These are phyloP conservation scores for Cryptococcus sp. DNA, from an alignment of 1,284 basidiomycete species.

Conservation along the genomic window DNA sequence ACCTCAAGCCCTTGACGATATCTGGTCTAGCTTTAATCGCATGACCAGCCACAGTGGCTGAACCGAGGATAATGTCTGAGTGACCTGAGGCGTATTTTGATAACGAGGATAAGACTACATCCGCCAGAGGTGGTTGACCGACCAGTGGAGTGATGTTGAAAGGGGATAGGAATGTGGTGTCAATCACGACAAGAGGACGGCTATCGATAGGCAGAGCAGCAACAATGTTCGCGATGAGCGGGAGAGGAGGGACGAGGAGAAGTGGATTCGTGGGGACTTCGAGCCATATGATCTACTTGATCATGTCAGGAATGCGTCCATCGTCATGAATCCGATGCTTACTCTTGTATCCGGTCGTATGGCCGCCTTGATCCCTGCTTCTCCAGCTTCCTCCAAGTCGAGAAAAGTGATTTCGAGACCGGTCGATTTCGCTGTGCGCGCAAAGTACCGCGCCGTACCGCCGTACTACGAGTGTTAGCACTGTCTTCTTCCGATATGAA, in stretches of 20 bases:
- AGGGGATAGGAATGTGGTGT: constrained; percentile 90
- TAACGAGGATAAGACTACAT: constrained; percentile 57
- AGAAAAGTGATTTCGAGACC: constrained; percentile 78
- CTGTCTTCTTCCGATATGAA: constrained; percentile 2
- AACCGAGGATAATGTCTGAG: constrained; percentile 87
- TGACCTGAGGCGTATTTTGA: constrained; percentile 95
- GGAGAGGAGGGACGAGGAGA: constrained; percentile 61
- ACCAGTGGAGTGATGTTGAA: constrained; percentile 87
- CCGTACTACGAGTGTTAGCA: constrained; percentile 63
- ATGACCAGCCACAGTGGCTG: constrained; percentile 61
- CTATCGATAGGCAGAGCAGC: constrained; percentile 57
- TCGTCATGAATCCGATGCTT: constrained; percentile 23
- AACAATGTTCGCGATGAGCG: constrained; percentile 74
- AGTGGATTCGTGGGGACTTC: constrained; percentile 96
- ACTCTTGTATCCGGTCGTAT: constrained; percentile 81
- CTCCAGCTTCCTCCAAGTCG: constrained; percentile 72
- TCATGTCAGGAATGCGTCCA: constrained; percentile 9
- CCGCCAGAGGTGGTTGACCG: constrained; percentile 64
- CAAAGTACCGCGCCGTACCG: constrained; percentile 85
- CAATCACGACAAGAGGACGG: constrained; percentile 74
- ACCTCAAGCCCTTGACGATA: constrained; percentile 62
- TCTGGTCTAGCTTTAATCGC: constrained; percentile 20
- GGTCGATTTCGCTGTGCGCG: constrained; percentile 67
- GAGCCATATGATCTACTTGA: constrained; percentile 82
- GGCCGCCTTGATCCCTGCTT: constrained; percentile 65